These are phyloP conservation scores for Acarospora socialis DNA, from an alignment of 2,329 filamentous ascomycete species.

Conservation along the genomic window DNA sequence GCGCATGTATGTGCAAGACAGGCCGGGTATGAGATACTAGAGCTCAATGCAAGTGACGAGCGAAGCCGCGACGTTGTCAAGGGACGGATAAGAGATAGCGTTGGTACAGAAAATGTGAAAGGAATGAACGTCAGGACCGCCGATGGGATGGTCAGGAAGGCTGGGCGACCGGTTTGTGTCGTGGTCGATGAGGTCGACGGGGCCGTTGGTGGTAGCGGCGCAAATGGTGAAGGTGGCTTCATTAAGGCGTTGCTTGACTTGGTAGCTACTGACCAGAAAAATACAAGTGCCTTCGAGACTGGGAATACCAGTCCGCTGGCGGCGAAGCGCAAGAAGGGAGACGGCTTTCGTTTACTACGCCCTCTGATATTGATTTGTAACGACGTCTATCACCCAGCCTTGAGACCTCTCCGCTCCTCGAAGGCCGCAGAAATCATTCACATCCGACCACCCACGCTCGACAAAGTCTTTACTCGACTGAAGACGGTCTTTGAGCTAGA, in stretches of 20 bases:
- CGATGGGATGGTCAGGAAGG: conserved; percentile 44
- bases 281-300: conserved; percentile 32
- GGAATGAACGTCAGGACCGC: conserved; percentile 37
- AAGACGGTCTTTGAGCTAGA: conserved; percentile 79
- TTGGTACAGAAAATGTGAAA: conserved; percentile 89
- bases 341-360: conserved; percentile 73
- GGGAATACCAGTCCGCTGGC: conserved; percentile 21
- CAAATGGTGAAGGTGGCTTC: conserved; percentile 78
- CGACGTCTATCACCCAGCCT: conserved; percentile 82
- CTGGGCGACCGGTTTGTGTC: conserved; percentile 78
- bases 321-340: conserved; percentile 57
- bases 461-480: conserved; percentile 69
- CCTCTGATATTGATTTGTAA: conserved; percentile 94
- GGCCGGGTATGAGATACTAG: conserved; percentile 89
- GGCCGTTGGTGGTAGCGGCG: conserved; percentile 62
- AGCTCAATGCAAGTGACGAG: conserved; percentile 97
- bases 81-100: conserved; percentile 75
- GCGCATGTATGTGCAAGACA: conserved; percentile 92
- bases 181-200: conserved; percentile 96
- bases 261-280: conserved; percentile 73
- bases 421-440: conserved; percentile 79
- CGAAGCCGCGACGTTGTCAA: conserved; percentile 80
- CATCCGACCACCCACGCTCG: conserved; percentile 74
- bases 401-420: conserved; percentile 75
- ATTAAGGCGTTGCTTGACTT: conserved; percentile 90